These are phyloP conservation scores for Misopates orontium DNA, from an alignment of 257 asterid genomes.

Conservation along the genomic window DNA sequence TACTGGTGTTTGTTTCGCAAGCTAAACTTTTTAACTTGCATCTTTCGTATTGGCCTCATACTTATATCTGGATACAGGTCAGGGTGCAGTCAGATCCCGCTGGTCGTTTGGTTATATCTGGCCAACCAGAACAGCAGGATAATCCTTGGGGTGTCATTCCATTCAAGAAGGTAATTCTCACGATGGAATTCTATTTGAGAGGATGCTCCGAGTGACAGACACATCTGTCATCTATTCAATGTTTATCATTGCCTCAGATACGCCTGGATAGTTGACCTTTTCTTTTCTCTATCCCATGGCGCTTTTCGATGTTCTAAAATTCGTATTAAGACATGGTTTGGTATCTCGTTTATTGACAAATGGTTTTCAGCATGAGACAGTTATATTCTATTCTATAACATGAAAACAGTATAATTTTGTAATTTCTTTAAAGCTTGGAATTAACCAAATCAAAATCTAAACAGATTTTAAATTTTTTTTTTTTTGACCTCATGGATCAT, in stretches of 20 bases:
- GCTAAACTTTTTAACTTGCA: slow-evolving; percentile 10
- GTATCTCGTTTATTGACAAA: not conserved
- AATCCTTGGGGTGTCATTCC: slow-evolving; percentile 97
- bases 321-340: not conserved
- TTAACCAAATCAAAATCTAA: not conserved
- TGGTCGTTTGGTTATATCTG: slow-evolving; percentile 92
- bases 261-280: slow-evolving; percentile 1
- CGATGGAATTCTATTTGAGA: not conserved
- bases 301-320: no score
- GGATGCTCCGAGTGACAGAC: slow-evolving; percentile 10
- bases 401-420: not conserved
- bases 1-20: not conserved
- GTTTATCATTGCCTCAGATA: slow-evolving; percentile 9
- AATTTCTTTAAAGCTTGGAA: not conserved
- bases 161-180: slow-evolving; percentile 70
- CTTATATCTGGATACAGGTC: slow-evolving; percentile 48
- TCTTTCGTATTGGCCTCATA: not conserved
- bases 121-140: slow-evolving; percentile 89
- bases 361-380: not conserved
- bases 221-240: slow-evolving; percentile 8
- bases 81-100: slow-evolving; percentile 96
- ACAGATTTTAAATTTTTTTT: not conserved
- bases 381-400: no score
- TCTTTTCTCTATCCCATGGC: not conserved
- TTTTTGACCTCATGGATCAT: no score